Base-by-base conservation (phyloP, 2,329 filamentous ascomycete species). In the Chalaropsis ovoidea region DNA sequence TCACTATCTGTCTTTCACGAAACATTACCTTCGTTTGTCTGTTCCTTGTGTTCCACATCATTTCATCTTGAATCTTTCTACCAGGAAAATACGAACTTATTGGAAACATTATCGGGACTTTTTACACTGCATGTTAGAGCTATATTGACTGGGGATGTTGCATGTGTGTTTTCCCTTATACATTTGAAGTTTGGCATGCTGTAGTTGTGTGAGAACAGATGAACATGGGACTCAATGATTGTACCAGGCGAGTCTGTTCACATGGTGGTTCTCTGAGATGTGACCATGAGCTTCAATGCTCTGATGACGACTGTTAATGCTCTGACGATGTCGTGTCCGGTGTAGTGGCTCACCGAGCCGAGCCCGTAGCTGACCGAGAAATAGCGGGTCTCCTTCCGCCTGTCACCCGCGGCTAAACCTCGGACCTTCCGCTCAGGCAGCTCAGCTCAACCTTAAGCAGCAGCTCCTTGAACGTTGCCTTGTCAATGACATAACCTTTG, bases 1-100 rank as follows among this genome's bases (percentile, higher is more conserved):
- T 58, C 54, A 3, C 27, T 35, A 7, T 58, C 54, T 19, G 6
- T 58, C 54, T 19, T 58, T 39, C 24, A 35, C 27, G 54, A 58
- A 58, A 58, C 54, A 58, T n/a, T 19, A 17, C 56, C 42, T 42
- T 15, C 17, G 31, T 61, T 65, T 45, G 27, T 27, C 17, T 56
- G 39, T 24, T 52, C 47, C 47, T 5, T 61, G 11, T 54, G 45
- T 45, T 41, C 27, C 43, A 10, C 39, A 19, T 24, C 10, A 39
- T 62, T 39, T 62, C 49, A 41, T 58, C 27, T 54, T 65, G 60
- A 42, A 27, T 65, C 31, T 43, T 62, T 56, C 60, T 54, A 49
- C 19, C 49, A 31, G 17, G 39, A 19, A 47, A 62, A 62, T 47
- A 62, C 61, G 61, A 47, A 19, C 42, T 47, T 62, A 24, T 62